Evolutionary conservation across 805 yeast genomes (phyloP), one percentile per base, ranked within the genome.

Genomic region (Kregervanrija pseudodelftensis): DNA sequence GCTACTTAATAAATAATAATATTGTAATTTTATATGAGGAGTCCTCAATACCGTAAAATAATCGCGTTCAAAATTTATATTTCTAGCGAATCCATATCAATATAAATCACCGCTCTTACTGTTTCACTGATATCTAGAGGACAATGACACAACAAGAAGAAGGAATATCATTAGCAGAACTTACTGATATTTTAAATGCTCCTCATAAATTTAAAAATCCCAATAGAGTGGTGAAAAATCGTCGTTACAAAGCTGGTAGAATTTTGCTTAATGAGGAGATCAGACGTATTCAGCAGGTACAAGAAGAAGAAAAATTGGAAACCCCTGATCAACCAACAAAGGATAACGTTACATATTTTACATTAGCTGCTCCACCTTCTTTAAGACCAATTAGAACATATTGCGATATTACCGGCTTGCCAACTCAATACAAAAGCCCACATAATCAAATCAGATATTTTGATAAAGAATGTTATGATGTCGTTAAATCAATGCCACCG

Each of bases 351-450:
- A 85, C 91, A 0, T 85, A 77, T 62, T 74, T 79, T 49, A 76
- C 82, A 34, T 67, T 90, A 5, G 77, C 77, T 30, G 95, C 96
- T 0, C 95, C 96, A 3, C 98, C 98, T 0, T 83, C 93, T 3
- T 65, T 89, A 51, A 75, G 69, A 50, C 98, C 98, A 0, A 67
- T 72, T 13, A 87, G 83, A 65, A 82, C 80, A 50, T 90, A 88
- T 65, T 91, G 99, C 63, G 99, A 93, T 59, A 80, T 91, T 40
- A 91, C 98, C 0, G 99, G 99, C 0, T 68, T 91, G 15, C 81
- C 78, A 40, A 91, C 89, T 0, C 74, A 66, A 30, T 91, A 91
- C 69, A 81, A 76, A 58, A 73, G 82, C 22, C 93, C 93, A 0
- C 72, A 81, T 22, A 84, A 79, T 55, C 83, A 84, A 36, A 67